These are phyloP conservation scores for Colletotrichum endophyticum DNA, from an alignment of 2,329 filamentous ascomycete species.

Conservation along the genomic window DNA sequence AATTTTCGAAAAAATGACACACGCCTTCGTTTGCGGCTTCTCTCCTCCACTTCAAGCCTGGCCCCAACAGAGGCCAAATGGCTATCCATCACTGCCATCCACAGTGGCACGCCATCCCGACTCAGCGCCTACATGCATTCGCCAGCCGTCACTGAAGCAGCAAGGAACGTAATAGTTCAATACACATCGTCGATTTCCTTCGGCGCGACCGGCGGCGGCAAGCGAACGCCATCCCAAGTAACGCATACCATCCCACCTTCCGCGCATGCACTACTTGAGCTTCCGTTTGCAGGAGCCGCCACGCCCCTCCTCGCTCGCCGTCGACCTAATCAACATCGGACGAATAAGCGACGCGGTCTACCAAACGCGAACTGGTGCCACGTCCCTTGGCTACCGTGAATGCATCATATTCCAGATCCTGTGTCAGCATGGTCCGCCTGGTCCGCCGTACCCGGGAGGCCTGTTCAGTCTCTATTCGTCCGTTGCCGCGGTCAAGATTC, in stretches of 20 bases:
- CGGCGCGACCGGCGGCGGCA: neutral
- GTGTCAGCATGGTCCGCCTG: neutral
- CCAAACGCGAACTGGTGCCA: neutral
- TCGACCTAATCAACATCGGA: neutral
- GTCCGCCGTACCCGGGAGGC: neutral
- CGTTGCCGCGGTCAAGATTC: neutral
- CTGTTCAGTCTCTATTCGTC: neutral
- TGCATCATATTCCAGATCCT: neutral
- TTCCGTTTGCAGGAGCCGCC: conserved; percentile 1
- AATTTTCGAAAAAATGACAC: neutral
- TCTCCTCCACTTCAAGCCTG: neutral
- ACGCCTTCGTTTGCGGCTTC: neutral
- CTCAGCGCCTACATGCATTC: neutral
- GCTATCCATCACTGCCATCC: neutral
- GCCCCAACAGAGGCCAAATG: neutral
- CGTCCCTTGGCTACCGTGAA: neutral
- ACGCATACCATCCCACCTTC: neutral
- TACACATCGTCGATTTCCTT: neutral
- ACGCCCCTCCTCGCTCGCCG: neutral
- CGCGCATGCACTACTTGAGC: neutral
- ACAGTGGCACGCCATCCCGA: neutral
- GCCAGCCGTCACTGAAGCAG: neutral
- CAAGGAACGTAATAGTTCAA: neutral
- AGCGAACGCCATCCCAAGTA: neutral
- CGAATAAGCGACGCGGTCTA: neutral